Conservation (phyloP, 2,329 filamentous ascomycete species). For the Talaromyces funiculosus region DNA sequence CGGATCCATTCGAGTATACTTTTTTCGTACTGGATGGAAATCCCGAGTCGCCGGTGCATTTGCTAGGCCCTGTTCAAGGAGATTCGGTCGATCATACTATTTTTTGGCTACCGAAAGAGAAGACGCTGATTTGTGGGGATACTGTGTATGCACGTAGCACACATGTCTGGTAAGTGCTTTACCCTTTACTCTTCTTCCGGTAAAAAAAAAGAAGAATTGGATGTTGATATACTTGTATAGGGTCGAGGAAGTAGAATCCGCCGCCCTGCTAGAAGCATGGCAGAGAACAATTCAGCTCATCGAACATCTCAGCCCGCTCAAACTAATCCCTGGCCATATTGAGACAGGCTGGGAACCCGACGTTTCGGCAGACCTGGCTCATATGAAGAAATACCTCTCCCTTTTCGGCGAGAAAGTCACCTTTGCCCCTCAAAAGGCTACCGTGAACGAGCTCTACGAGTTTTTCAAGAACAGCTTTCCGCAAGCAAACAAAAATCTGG, state of each 20-base stretch:
- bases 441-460: background rate
- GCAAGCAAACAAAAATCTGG: conserved; percentile 22
- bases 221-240: conserved; percentile 4
- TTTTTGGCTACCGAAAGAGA: conserved; percentile 27
- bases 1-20: conserved; percentile 22
- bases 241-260: conserved; percentile 26
- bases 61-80: conserved; percentile 29
- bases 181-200: background rate
- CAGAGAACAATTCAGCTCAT: conserved; percentile 23
- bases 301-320: conserved; percentile 22
- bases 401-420: conserved; percentile 15
- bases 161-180: background rate
- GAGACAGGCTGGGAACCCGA: background rate
- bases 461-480: background rate
- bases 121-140: conserved; percentile 21
- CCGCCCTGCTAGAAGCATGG: conserved; percentile 24
- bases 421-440: background rate
- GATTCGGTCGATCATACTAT: conserved; percentile 27
- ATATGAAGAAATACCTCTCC: conserved; percentile 2
- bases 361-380: background rate
- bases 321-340: conserved; percentile 9
- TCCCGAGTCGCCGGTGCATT: conserved; percentile 19
- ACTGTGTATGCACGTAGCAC: background rate
- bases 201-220: too few relatives aligned
- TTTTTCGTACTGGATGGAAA: conserved; percentile 27